These are phyloP conservation scores for Sesbania bispinosa DNA, from an alignment of 306 rosid species.

Conservation along the genomic window DNA sequence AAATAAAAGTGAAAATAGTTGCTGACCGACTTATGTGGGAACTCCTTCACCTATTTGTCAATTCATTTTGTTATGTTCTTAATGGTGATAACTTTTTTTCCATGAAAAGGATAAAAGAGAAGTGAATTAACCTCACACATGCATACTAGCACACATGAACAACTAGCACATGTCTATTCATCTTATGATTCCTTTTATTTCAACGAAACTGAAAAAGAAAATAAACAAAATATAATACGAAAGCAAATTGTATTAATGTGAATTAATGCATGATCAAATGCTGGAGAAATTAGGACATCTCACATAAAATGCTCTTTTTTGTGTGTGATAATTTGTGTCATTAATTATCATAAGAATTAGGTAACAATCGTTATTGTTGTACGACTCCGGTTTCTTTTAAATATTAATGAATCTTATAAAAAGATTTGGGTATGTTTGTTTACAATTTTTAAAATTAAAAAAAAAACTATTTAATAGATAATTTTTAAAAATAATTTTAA, in stretches of 20 bases:
- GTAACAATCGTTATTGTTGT: not conserved
- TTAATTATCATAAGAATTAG: not conserved
- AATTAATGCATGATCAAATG: not conserved
- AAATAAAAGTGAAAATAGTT: conserved; percentile 16
- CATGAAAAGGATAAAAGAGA: not conserved
- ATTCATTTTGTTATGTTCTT: not conserved
- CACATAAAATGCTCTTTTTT: not conserved
- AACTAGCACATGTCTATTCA: conserved; percentile 8
- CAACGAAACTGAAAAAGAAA: not conserved
- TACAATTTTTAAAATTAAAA: no score
- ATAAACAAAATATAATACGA: not conserved
- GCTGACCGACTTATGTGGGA: conserved; percentile 18
- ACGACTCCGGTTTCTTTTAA: not conserved
- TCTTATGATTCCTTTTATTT: conserved; percentile 2
- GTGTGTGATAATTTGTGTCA: not conserved
- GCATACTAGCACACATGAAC: not conserved
- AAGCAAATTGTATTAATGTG: not conserved
- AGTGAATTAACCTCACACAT: conserved; percentile 24
- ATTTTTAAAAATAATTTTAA: no score
- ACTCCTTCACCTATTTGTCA: not conserved
- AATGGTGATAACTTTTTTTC: conserved; percentile 6
- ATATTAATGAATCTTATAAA: not conserved
- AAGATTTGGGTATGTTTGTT: no score
- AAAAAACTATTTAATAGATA: no score
- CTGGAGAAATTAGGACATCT: not conserved